Evolutionary conservation across 768 basidiomycete species (phyloP).

Genomic region (Leucogyrophana mollusca): DNA sequence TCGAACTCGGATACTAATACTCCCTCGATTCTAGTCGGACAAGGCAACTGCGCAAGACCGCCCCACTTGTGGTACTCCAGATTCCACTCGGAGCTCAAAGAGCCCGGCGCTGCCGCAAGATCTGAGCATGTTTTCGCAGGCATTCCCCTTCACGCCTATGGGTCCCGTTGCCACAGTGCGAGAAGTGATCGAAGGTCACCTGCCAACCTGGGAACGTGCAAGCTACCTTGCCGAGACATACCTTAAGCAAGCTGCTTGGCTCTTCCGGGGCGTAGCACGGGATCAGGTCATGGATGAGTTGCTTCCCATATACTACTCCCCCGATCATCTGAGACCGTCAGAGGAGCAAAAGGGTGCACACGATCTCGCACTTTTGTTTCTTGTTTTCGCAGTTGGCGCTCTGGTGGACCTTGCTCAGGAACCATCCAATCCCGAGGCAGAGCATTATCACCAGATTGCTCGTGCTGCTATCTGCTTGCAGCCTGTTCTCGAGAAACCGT

Average conservation of each 20-base stretch:
- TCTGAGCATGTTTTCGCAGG: conserved; percentile 49
- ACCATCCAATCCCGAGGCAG: conserved; percentile 40
- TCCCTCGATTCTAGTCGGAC: conserved; percentile 22
- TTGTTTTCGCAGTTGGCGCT: conserved; percentile 53
- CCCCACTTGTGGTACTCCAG: conserved; percentile 16
- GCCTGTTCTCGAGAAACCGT: conserved; percentile 70
- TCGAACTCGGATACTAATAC: conserved; percentile 2
- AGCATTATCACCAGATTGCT: conserved; percentile 67
- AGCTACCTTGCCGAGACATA: conserved; percentile 43
- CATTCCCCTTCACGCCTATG: conserved; percentile 65
- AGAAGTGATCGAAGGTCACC: conserved; percentile 48
- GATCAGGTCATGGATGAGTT: conserved; percentile 46
- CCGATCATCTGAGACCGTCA: conserved; percentile 12
- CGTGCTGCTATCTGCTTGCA: conserved; percentile 65
- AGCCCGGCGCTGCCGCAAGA: conserved; percentile 30
- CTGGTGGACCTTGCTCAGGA: conserved; percentile 37
- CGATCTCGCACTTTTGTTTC: conserved; percentile 48
- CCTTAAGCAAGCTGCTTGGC: conserved; percentile 48
- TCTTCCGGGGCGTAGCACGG: conserved; percentile 47
- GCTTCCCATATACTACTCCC: conserved; percentile 39
- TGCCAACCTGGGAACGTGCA: conserved; percentile 55
- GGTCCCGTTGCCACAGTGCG: conserved; percentile 47
- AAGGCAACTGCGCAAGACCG: conserved; percentile 4
- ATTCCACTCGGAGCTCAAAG: conserved; percentile 25
- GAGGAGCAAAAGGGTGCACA: conserved; percentile 46